Conservation (phyloP, 2,329 filamentous ascomycete species). For the Lachnellula hyalina region DNA sequence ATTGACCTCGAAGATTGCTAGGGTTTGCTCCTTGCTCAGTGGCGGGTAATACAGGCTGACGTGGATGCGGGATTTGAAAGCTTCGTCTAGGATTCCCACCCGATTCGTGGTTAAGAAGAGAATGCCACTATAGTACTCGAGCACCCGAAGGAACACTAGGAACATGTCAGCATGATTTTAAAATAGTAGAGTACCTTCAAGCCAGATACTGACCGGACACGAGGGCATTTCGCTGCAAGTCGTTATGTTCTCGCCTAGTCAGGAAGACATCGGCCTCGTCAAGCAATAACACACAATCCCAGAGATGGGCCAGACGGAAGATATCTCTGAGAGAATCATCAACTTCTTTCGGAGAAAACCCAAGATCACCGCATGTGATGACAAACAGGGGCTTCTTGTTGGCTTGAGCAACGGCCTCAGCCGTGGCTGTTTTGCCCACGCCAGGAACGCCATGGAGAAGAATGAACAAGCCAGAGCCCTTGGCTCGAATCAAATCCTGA, state of each 20-base stretch:
- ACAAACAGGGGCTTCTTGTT: conserved; percentile 44
- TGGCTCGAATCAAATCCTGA: conserved; percentile 44
- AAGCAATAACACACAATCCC: conserved; percentile 65
- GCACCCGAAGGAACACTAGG: conserved; percentile 32
- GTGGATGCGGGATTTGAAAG: conserved; percentile 28
- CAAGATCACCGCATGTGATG: conserved; percentile 62
- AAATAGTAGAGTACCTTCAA: not conserved
- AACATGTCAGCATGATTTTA: not conserved
- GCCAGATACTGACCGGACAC: conserved; percentile 19
- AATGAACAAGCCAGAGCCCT: conserved; percentile 45
- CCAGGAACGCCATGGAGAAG: conserved; percentile 44
- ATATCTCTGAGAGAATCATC: conserved; percentile 63
- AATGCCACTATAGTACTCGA: conserved; percentile 33
- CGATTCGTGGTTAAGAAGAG: conserved; percentile 33
- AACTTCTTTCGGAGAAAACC: conserved; percentile 57
- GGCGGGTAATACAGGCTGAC: conserved; percentile 15
- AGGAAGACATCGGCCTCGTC: conserved; percentile 63
- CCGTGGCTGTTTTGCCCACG: conserved; percentile 45
- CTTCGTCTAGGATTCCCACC: conserved; percentile 23
- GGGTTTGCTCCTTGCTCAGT: conserved; percentile 19
- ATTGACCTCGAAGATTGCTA: conserved; percentile 10
- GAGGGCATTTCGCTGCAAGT: conserved; percentile 35
- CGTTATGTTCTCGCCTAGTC: conserved; percentile 22
- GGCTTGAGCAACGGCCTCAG: conserved; percentile 50
- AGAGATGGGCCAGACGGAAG: conserved; percentile 65